Evolutionary conservation across 768 basidiomycete genomes (phyloP), one percentile per base, ranked within the genome.

Genomic region (Auricularia sp.): DNA sequence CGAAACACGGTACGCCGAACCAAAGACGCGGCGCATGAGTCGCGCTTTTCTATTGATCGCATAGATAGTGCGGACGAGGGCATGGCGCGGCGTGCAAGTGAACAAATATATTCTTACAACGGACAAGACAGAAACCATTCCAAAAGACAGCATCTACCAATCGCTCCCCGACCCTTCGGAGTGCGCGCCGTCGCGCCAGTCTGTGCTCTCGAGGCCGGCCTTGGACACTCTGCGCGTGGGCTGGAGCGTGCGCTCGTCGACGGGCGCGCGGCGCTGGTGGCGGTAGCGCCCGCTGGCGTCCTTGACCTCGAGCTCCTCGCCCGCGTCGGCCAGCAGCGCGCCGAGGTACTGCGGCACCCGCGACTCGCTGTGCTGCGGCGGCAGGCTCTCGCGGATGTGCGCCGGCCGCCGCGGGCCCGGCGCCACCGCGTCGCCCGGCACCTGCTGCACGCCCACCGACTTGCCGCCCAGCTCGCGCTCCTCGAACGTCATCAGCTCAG

Each of bases 401-500:
- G 81, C 84, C 2, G 79, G 80, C 42, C 87, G 80, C 18, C 87
- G 79, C 34, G 63, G 77, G 67, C 68, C 35, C 68, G 65, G 18
- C 62, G 29, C 72, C 70, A 3, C 63, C 69, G 29, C 56, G 67
- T 23, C 66, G 68, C 64, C 56, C 66, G 54, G 69, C 51, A 69
- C 64, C 62, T 70, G 78, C 8, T 64, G 63, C 63, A 90, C 88
- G 44, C 88, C 88, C 36, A 85, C 76, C 12, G 83, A 84, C 76
- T 91, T 85, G 62, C 90, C 80, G 66, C 94, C 86, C 61, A 95
- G 78, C 75, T 96, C 90, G 71, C 87, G 80, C 72, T 96, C 93
- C 77, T 98, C 95, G 71, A 95, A 97, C 59, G 86, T 88, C 95
- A 97, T 97, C 54, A 98, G 82, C 74, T 97, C 94, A 3, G 91